These are phyloP conservation scores for Letharia lupina DNA, from an alignment of 495 filamentous ascomycete genomes.

Conservation along the genomic window DNA sequence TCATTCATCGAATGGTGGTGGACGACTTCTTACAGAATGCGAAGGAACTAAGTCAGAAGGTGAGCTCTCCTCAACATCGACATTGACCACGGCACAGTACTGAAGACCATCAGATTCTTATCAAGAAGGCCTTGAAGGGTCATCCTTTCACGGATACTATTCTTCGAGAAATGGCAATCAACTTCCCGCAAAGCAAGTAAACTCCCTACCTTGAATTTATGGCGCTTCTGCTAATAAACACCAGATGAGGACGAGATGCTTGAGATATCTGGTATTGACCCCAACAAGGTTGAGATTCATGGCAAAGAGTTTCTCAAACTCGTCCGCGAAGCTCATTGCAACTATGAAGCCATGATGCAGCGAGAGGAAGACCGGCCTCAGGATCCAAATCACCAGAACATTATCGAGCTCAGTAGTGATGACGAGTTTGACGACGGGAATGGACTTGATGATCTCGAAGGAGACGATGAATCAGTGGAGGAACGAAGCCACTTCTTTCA, in stretches of 20 bases:
- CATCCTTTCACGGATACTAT: slow-evolving; percentile 70
- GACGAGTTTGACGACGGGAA: slow-evolving; percentile 44
- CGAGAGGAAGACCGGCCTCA: slow-evolving; percentile 42
- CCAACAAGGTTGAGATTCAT: slow-evolving; percentile 60
- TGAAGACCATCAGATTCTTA: slow-evolving; percentile 44
- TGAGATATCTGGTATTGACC: slow-evolving; percentile 58
- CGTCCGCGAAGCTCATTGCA: slow-evolving; percentile 44
- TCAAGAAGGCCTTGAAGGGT: slow-evolving; percentile 49
- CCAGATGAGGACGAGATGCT: slow-evolving; percentile 48
- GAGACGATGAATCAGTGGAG: slow-evolving; percentile 31
- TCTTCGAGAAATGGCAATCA: slow-evolving; percentile 75
- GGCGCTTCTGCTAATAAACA: slow-evolving; percentile 6
- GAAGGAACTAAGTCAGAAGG: slow-evolving; percentile 52
- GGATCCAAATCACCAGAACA: slow-evolving; percentile 51
- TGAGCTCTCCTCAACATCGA: slow-evolving; percentile 22
- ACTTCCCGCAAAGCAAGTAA: slow-evolving; percentile 53
- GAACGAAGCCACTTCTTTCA: slow-evolving; percentile 38
- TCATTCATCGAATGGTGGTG: slow-evolving; percentile 56
- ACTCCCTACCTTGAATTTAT: not conserved
- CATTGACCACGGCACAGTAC: not conserved
- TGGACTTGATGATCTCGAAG: slow-evolving; percentile 38
- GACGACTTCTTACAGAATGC: slow-evolving; percentile 57
- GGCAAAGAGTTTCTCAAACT: slow-evolving; percentile 60
- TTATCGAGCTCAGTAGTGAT: slow-evolving; percentile 60
- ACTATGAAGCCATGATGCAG: slow-evolving; percentile 44